Percentiles rank a stretch among this genome's conserved stretches.
phyloP scores from a whole-genome alignment of 2,329 filamentous ascomycete genomes.

The Lecanicillium sp. region DNA sequence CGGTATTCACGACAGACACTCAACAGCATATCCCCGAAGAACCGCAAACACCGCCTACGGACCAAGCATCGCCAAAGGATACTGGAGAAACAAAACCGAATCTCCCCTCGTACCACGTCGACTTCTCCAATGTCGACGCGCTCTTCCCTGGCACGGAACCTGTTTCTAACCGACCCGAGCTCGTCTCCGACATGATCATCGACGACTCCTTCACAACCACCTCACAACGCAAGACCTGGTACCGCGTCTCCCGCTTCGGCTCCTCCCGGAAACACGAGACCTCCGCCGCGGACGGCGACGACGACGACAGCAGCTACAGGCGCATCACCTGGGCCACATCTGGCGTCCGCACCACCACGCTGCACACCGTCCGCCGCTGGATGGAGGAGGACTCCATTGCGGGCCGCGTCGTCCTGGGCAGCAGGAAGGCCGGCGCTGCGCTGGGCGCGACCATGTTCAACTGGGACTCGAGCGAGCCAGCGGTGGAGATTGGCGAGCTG shows the following conservation, averaged over 20 bases:
- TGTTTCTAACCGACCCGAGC: conserved; percentile 25
- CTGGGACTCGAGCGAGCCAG: conserved; percentile 51
- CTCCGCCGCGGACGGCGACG: too few relatives aligned
- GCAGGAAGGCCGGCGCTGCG: conserved; percentile 29
- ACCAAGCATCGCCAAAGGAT: background rate
- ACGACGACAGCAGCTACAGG: conserved; percentile 54
- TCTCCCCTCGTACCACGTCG: conserved; percentile 24
- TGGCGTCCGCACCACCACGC: conserved; percentile 44
- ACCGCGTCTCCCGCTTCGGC: conserved; percentile 55
- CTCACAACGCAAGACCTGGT: conserved; percentile 59
- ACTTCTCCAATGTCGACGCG: conserved; percentile 28
- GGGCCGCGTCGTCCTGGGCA: conserved; percentile 38
- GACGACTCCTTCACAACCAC: conserved; percentile 48
- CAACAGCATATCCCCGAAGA: background rate
- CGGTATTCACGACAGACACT: background rate
- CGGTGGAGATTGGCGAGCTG: conserved; percentile 40
- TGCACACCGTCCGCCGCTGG: conserved; percentile 57
- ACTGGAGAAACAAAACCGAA: conserved; percentile 5
- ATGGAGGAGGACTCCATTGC: conserved; percentile 58
- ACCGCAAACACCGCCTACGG: too few relatives aligned
- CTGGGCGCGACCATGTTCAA: conserved; percentile 50
- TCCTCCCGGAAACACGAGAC: conserved; percentile 51
- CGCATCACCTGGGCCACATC: conserved; percentile 54
- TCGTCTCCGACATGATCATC: conserved; percentile 41
- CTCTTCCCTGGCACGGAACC: conserved; percentile 26